Percentiles rank a stretch among this genome's conserved stretches.
phyloP scores from a whole-genome alignment of 2,329 filamentous ascomycete genomes.

The Pseudogymnoascus sp. region DNA sequence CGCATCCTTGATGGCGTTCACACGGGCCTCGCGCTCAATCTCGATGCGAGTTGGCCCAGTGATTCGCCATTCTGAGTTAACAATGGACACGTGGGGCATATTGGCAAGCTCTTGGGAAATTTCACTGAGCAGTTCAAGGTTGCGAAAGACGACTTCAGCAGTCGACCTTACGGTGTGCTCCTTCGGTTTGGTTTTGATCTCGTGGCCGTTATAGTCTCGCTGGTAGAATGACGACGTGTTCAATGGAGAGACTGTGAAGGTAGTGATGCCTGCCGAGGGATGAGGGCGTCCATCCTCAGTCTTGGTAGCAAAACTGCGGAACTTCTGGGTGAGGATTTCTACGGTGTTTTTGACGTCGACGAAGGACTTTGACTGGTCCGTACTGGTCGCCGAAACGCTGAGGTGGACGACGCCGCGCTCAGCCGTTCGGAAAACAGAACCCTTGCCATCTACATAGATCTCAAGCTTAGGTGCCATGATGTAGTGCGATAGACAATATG shows the following conservation, averaged over 20 bases:
- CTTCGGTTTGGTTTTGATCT: slow-evolving; percentile 3
- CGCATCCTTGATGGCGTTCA: slow-evolving; percentile 17
- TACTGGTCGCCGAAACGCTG: slow-evolving; percentile 7
- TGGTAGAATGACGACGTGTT: slow-evolving; percentile 9
- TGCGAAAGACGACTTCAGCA: slow-evolving; percentile 17
- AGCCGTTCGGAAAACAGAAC: slow-evolving; percentile 16
- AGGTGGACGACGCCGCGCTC: slow-evolving; percentile 18
- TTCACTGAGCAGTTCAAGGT: slow-evolving; percentile 14
- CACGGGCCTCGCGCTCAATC: slow-evolving; percentile 17
- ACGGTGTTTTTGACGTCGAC: slow-evolving; percentile 10
- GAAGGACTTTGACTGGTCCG: background rate
- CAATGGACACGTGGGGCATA: slow-evolving; percentile 16
- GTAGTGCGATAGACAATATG: background rate
- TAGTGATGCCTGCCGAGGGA: slow-evolving; percentile 17
- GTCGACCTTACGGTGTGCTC: slow-evolving; percentile 11
- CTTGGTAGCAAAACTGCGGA: slow-evolving; percentile 15
- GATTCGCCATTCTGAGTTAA: slow-evolving; percentile 16
- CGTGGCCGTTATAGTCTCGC: background rate
- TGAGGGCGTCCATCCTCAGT: slow-evolving; percentile 16
- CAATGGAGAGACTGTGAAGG: slow-evolving; percentile 15
- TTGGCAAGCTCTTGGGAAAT: slow-evolving; percentile 13
- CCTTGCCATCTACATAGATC: slow-evolving; percentile 15
- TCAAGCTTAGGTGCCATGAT: slow-evolving; percentile 16
- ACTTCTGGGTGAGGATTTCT: slow-evolving; percentile 11
- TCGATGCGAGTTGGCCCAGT: slow-evolving; percentile 12